Evolutionary conservation across 1,284 basidiomycete genomes (phyloP), one percentile per base, ranked within the genome.

Genomic region (Ceratobasidium sp.): DNA sequence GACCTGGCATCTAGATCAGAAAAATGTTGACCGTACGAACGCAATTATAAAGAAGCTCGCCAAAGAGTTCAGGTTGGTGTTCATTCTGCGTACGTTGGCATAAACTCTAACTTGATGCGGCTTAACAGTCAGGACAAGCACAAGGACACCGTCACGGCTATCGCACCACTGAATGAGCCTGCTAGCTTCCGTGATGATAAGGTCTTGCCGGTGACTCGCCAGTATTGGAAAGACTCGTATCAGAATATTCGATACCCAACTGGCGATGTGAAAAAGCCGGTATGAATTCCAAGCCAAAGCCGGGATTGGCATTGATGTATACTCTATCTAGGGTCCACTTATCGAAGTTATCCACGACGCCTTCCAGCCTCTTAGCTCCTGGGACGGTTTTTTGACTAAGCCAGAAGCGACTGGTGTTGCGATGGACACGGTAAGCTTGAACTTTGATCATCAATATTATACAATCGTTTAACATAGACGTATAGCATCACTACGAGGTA

Each of bases 271-370:
- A 58, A 46, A 6, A 46, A 46, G 44, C 53, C n/a, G 33, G 68
- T 51, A 53, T 56, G 20, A 42, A 63, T 63, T 3, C 13, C 40
- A 20, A 64, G 18, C 44, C 4, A 4, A n/a, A 10, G 13, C 42
- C 69, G 39, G 84, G 3, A 89, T 69, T 33, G 3, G 0, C 12
- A 15, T 53, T 66, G 46, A 20, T 7, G 46, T 13, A 67, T 42
- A 46, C 44, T 18, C 2, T 44, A n/a, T 46, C 10, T 42, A 90
- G 82, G 91, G 92, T 81, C 90, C 92, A 82, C 89, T 89, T 1
- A 83, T 95, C 33, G 89, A 93, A 23, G 87, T 96, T 77, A 89
- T 97, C 72, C 92, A 95, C 82, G 97, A 98, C 83, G 95, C 94
- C 1, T 95, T 98, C 89, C 92, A 96, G 84, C 87, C 90, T 46